Base-by-base conservation (phyloP, 306 rosid species). In the Inga leiocalycina region DNA sequence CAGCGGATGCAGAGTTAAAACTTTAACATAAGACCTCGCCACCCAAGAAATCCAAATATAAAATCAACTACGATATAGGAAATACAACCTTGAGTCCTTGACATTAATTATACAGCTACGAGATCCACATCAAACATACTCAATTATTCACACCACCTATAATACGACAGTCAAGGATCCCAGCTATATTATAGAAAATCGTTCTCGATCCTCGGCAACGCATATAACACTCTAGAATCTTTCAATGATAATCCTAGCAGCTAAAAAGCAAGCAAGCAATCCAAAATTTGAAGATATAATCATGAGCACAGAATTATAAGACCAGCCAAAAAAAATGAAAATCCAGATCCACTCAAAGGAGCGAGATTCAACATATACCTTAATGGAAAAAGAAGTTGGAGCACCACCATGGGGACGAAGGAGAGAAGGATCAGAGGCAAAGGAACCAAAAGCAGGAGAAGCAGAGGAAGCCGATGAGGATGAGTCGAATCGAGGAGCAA, bases 401-500 rank as follows among this genome's bases (percentile, higher is more conserved):
- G 85, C 82, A 27, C 81, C 93, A 27, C 85, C 94, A 90, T 93
- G 92, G 15, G 93, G 83, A 48, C 92, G 94, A 16, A 89, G 74
- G 56, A 86, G 78, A 41, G 92, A 82, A 70, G 89, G 94, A 94
- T 94, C 97, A 70, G 98, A 76, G 30, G 97, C 83, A 59, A 90
- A 81, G 5, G 97, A 91, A 65, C 94, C 97, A 11, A 93, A 90
- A 65, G 93, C 79, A 46, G 90, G 83, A 20, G 86, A 76, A 39
- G 88, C 56, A 20, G 92, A 90, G n/a, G 92, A 48, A 3, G 90
- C 16, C 1, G 94, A 83, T 0, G 94, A 90, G 7, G 93, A 91
- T 6, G 92, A 85, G 6, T 93, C 95, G 46, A 88, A 90, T 87
- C 98, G 90, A 86, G 93, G 85, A 88, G 87, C 97, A 87, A 88